Percentiles rank a stretch among this genome's conserved stretches.
phyloP scores from a whole-genome alignment of 2,329 filamentous ascomycete species.

The Penicillium sp. region DNA sequence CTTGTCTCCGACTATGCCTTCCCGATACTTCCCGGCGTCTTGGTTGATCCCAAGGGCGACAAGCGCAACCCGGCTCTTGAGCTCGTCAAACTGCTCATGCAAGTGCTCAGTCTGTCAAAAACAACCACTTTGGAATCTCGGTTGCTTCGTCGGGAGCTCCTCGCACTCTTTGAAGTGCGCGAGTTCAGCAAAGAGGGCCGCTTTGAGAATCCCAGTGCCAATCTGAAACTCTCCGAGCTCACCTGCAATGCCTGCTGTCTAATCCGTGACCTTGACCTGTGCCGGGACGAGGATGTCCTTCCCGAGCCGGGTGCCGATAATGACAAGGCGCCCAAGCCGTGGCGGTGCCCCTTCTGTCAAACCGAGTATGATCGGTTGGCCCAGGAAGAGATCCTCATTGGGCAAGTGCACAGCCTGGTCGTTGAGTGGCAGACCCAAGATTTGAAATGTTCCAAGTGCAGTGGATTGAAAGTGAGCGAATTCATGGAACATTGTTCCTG shows the following conservation, averaged over 20 bases:
- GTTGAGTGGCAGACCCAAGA: conserved; percentile 86
- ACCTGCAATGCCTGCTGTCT: conserved; percentile 89
- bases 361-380: conserved; percentile 69
- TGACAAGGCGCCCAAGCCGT: conserved; percentile 44
- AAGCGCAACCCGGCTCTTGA: conserved; percentile 73
- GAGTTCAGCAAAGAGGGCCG: conserved; percentile 87
- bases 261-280: conserved; percentile 82
- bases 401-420: conserved; percentile 65
- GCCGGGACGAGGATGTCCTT: conserved; percentile 77
- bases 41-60: conserved; percentile 49
- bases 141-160: conserved; percentile 78
- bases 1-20: conserved; percentile 82
- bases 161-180: conserved; percentile 85
- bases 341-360: conserved; percentile 72
- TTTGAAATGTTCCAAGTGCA: conserved; percentile 71
- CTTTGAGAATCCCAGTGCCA: conserved; percentile 78
- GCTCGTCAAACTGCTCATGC: conserved; percentile 87
- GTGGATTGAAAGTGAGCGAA: conserved; percentile 68
- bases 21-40: conserved; percentile 59
- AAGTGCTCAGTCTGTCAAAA: conserved; percentile 84
- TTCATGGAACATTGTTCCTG: conserved; percentile 97
- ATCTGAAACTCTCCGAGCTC: conserved; percentile 65
- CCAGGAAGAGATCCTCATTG: conserved; percentile 78
- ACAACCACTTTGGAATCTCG: conserved; percentile 84
- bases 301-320: conserved; percentile 42